Conservation (phyloP, 257 asterid species). For the Capsicum rhomboideum region DNA sequence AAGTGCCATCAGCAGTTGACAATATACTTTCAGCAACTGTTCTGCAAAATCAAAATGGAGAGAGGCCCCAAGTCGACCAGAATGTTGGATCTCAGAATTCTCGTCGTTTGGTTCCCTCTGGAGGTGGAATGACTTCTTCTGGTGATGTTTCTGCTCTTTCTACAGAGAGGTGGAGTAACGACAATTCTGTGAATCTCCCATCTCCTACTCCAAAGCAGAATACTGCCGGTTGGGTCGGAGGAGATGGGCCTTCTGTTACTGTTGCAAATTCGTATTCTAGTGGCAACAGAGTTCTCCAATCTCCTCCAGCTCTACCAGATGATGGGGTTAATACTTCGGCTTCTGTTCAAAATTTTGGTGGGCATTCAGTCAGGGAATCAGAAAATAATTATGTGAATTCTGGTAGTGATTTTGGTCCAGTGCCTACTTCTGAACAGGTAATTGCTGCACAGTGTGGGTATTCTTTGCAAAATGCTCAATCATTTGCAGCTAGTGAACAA, state of each 20-base stretch:
- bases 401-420: constrained; percentile 35
- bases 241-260: constrained; percentile 19
- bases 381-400: constrained; percentile 8
- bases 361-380: constrained; percentile 14
- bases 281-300: constrained; percentile 35
- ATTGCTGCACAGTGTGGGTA: constrained; percentile 13
- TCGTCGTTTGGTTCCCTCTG: constrained; percentile 2
- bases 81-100: constrained; percentile 15
- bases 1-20: constrained; percentile 31
- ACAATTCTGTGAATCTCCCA: constrained; percentile 43
- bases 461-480: constrained; percentile 22
- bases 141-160: constrained; percentile 26
- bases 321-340: constrained; percentile 29
- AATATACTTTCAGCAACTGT: constrained; percentile 14
- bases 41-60: constrained; percentile 9
- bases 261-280: constrained; percentile 28
- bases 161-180: constrained; percentile 37
- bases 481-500: constrained; percentile 29
- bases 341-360: constrained; percentile 35
- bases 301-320: constrained; percentile 35
- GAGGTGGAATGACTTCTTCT: constrained; percentile 10
- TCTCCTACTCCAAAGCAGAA: constrained; percentile 74
- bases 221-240: constrained; percentile 31
- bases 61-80: constrained; percentile 29
- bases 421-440: constrained; percentile 41